Base-by-base conservation (phyloP, 208 protist genomes). In the Leishmania aethiopica region DNA sequence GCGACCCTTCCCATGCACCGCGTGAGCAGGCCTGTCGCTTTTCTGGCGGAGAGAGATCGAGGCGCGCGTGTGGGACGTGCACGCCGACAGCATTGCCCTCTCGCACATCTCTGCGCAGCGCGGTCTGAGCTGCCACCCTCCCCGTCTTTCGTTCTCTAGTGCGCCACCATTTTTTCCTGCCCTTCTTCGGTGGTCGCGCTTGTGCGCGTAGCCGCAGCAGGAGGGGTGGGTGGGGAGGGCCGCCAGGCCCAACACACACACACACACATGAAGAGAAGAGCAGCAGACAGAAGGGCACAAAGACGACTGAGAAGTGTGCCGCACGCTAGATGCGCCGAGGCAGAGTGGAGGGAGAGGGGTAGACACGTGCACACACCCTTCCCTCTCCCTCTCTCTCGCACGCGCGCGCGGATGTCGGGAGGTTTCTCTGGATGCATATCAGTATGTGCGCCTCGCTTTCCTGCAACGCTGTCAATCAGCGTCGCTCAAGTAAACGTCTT, bases 401-500 rank as follows among this genome's bases (percentile, higher is more conserved):
- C 51, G 51, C 10, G 51, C 51, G 15, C 51, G 17, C 5, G 40
- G 17, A 42, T 19, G 40, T 17, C 17, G 13, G 22, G 3, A 25
- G 4, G 35, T 6, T 72, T 49, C 45, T 49, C 17, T 72, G 10
- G 0, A 15, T 25, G 17, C 32, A n/a, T 49, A n/a, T 72, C 22
- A 15, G 40, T 7, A n/a, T 25, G 22, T 47, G 22, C 17, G 22
- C 35, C 19, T 22, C 51, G 3, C 51, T 22, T 0, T 55, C 51
- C 15, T 55, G 51, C 51, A 55, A 55, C 51, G 17, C 51, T 55
- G 32, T 80, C 35, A 86, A 28, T 79, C 83, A 0, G 74, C 35
- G 40, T 82, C 83, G 72, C 83, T 86, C 55, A 86, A 51, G 59
- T 72, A 42, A 28, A 86, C 83, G 32, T 86, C 83, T 8, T 78